Evolutionary conservation across 805 yeast species (phyloP).

Genomic region (Ogataea ramenticola): DNA sequence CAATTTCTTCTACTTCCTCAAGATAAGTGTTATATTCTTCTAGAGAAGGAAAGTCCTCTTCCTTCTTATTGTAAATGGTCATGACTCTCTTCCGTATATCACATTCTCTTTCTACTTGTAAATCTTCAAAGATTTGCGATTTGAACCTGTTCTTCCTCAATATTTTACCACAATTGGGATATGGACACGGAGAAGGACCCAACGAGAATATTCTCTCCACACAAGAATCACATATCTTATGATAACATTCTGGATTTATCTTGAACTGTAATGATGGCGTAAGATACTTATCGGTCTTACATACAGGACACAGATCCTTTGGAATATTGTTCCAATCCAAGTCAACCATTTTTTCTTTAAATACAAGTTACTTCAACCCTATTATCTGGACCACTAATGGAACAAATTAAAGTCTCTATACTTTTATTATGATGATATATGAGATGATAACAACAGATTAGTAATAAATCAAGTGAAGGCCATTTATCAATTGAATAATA

Average conservation of each 20-base stretch:
- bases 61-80: slow-evolving; percentile 71
- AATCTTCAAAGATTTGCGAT: slow-evolving; percentile 87
- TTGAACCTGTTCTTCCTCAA: slow-evolving; percentile 86
- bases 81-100: slow-evolving; percentile 79
- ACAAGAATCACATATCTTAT: slow-evolving; percentile 94
- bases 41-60: slow-evolving; percentile 48
- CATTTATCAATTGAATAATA: too few relatives aligned
- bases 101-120: slow-evolving; percentile 83
- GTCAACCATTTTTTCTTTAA: too few relatives aligned
- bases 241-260: slow-evolving; percentile 96
- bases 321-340: slow-evolving; percentile 28
- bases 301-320: slow-evolving; percentile 77
- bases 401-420: too few relatives aligned
- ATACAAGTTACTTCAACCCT: too few relatives aligned
- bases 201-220: slow-evolving; percentile 89
- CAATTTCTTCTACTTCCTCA: slow-evolving; percentile 75
- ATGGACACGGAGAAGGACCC: slow-evolving; percentile 98
- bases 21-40: slow-evolving; percentile 67
- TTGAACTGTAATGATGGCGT: slow-evolving; percentile 90
- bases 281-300: slow-evolving; percentile 89
- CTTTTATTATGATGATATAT: too few relatives aligned
- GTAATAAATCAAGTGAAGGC: too few relatives aligned
- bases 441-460: too few relatives aligned
- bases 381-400: too few relatives aligned
- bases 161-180: slow-evolving; percentile 81